phyloP scores from a whole-genome alignment of 352 stramenopile genomes.

The Phytopythium kandeliae region DNA sequence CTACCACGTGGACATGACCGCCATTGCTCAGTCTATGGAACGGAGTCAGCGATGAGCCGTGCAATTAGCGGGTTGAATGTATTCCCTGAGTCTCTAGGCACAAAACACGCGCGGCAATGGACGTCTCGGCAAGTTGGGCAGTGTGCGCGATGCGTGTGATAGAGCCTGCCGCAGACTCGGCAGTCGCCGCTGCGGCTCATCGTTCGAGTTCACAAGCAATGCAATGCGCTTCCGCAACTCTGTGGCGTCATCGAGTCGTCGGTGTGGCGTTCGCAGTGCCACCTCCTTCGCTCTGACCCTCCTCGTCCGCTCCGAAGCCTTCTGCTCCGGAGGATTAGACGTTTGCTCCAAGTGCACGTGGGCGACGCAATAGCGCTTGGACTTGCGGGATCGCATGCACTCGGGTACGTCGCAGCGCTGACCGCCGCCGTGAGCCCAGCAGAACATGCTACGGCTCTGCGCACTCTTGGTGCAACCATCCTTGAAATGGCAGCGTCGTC shows the following conservation, averaged over 20 bases:
- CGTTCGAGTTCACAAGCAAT: background rate
- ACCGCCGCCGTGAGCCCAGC: conserved; percentile 61
- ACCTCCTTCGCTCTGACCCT: background rate
- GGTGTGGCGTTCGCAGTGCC: background rate
- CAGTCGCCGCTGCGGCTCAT: conserved; percentile 13
- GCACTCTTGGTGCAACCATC: conserved; percentile 57
- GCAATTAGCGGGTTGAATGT: no score
- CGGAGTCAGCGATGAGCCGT: no score
- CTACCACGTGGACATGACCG: no score
- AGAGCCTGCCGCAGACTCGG: conserved; percentile 49
- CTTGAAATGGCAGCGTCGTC: conserved; percentile 51
- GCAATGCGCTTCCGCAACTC: background rate
- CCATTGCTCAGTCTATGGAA: no score
- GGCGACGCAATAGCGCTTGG: conserved; percentile 55
- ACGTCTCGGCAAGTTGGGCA: conserved; percentile 33
- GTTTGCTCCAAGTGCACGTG: conserved; percentile 35
- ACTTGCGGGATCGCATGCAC: conserved; percentile 67
- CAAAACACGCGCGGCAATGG: background rate
- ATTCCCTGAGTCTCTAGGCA: background rate
- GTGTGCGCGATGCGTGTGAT: conserved; percentile 30
- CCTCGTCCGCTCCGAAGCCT: background rate
- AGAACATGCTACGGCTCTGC: conserved; percentile 63
- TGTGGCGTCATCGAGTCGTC: background rate
- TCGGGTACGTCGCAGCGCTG: conserved; percentile 53
- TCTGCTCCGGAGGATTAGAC: background rate